phyloP scores from a whole-genome alignment of 305 asterid species.

The Solanum hybrid region DNA sequence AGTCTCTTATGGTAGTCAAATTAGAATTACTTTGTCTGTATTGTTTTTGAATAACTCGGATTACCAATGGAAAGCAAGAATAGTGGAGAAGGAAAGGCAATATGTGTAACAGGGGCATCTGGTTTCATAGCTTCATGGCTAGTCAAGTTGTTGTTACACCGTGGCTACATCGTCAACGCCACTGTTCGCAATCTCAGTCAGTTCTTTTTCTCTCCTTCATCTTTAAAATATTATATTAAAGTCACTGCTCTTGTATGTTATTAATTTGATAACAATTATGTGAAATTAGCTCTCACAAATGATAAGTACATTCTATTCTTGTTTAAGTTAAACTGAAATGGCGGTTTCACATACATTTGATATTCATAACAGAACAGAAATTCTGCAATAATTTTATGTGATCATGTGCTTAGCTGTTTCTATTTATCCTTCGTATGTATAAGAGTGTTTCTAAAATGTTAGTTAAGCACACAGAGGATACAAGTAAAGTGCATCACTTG shows the following conservation, averaged over 20 bases:
- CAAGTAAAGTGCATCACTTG: slow-evolving; percentile 22
- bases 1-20: background rate
- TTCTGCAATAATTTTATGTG: background rate
- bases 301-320: background rate
- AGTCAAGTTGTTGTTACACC: background rate
- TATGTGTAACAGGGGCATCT: slow-evolving; percentile 33
- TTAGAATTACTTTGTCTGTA: background rate
- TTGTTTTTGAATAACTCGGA: background rate
- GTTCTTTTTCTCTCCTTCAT: background rate
- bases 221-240: background rate
- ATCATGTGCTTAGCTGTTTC: background rate
- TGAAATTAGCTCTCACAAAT: background rate
- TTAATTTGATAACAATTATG: background rate
- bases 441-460: background rate
- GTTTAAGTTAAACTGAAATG: background rate
- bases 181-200: background rate
- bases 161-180: background rate
- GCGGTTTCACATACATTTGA: background rate
- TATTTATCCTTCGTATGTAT: background rate
- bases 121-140: slow-evolving; percentile 24
- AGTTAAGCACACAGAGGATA: slow-evolving; percentile 17
- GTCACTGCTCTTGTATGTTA: background rate
- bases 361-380: background rate
- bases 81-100: slow-evolving; percentile 9
- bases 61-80: background rate